Conservation (phyloP, 2,329 filamentous ascomycete species). For the Pseudogymnoascus destructans region DNA sequence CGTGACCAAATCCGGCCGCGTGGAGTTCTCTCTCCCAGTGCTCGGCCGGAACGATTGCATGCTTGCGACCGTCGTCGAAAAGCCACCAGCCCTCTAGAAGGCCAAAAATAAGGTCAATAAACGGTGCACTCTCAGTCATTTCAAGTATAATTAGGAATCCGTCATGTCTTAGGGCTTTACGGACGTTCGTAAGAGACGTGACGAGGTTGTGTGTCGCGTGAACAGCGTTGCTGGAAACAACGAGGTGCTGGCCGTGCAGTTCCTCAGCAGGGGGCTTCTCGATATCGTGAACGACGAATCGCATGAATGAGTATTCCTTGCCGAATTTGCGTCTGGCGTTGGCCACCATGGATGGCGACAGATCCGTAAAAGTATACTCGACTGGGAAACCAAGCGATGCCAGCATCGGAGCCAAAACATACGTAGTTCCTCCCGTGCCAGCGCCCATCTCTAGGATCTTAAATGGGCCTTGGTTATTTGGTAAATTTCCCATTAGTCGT, state of each 20-base stretch:
- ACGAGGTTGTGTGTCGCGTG: conserved; percentile 14
- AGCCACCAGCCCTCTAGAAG: conserved; percentile 19
- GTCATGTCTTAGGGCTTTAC: conserved; percentile 9
- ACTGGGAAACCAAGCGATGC: conserved; percentile 18
- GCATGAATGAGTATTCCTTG: conserved; percentile 9
- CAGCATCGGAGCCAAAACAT: conserved; percentile 23
- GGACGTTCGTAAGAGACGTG: conserved; percentile 10
- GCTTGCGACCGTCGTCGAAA: conserved; percentile 16
- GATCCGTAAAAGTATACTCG: conserved; percentile 31
- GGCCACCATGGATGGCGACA: conserved; percentile 24
- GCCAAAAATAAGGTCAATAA: conserved; percentile 19
- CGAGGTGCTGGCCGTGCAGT: conserved; percentile 11
- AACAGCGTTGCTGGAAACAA: conserved; percentile 16
- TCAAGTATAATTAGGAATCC: conserved; percentile 15
- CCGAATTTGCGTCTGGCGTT: conserved; percentile 14
- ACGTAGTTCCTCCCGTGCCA: conserved; percentile 33
- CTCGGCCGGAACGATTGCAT: conserved; percentile 11
- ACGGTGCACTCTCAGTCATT: conserved; percentile 15
- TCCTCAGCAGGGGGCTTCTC: conserved; percentile 10
- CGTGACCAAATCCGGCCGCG: conserved; percentile 7
- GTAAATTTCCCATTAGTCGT: no score
- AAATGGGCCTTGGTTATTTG: conserved; percentile 14
- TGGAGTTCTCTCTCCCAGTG: conserved; percentile 13
- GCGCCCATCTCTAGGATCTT: conserved; percentile 33
- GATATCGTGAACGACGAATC: conserved; percentile 12